Evolutionary conservation across 2,329 filamentous ascomycete genomes (phyloP), one percentile per base, ranked within the genome.

Genomic region (Hymenoscyphus albidus): DNA sequence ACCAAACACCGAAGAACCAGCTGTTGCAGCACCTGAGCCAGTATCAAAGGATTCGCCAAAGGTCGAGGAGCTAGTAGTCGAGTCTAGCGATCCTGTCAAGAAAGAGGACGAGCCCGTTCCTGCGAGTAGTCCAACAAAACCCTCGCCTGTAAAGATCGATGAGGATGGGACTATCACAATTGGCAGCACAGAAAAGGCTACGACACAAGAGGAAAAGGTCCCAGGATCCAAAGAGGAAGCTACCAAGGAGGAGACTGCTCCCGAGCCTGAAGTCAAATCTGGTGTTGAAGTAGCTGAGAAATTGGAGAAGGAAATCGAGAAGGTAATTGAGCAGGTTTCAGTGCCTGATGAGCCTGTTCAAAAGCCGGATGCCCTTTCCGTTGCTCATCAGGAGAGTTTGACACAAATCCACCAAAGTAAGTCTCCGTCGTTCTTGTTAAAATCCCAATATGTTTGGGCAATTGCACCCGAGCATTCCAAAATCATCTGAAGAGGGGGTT

Each of bases 151-250:
- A 12, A 64, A 64, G 22, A 64, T 64, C 16, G 48, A 59, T 4
- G 62, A 64, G 39, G 62, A 64, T 32, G 62, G 62, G 9, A 64
- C 62, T 16, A 64, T 64, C 48, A 64, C 62, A 31, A 61, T 64
- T 57, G 62, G 59, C 22, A 56, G 51, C 32, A 22, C 12, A 16
- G n/a, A 27, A 13, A 48, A 27, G 7, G 32, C n/a, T 14, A 51
- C 18, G 44, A 10, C 7, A 12, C n/a, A 51, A n/a, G 22, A 51
- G 44, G 22, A 51, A 6, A 13, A 51, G 44, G n/a, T n/a, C 3
- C 18, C 18, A 18, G 22, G 27, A 12, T 12, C 18, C n/a, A 22
- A 22, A 7, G 18, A 22, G 22, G 44, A 10, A 51, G n/a, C 44
- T 7, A 3, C 44, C 44, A 51, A 51, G 18, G 44, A 27, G 12